Base-by-base conservation (phyloP, 176 grass and related monocot species). In the Rhynchospora tenuis region DNA sequence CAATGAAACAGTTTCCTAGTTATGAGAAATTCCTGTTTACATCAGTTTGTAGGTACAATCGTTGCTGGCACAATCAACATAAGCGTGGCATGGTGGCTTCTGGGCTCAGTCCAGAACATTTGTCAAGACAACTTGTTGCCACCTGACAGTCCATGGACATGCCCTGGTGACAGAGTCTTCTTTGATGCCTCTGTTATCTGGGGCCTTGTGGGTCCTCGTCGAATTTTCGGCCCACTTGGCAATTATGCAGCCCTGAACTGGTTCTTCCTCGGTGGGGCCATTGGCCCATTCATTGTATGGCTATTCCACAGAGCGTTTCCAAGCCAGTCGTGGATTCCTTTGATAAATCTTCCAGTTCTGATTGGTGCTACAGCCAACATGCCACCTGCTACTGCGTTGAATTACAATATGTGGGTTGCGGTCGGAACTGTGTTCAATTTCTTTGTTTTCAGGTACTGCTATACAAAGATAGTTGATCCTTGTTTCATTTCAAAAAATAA, bases 171-270 rank as follows among this genome's bases (percentile, higher is more conserved):
- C 80, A 84, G 84, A 68, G 94, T 97, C 47, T 97, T 97, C 83
- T 97, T 97, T 84, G 90, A 97, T 82, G 94, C 94, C 13, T 97
- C 94, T 0, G 91, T 97, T 55, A 97, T 97, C 86, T 97, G 94
- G 94, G 94, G 94, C 11, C 86, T 97, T 14, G 92, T 97, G 7
- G 94, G 94, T 8, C 94, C 94, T n/a, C 86, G 88, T 62, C 91
- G 92, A 67, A 94, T 97, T 84, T 97, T 97, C 54, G 94, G 94
- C 1, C 86, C 88, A 0, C 84, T 88, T 7, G 94, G 94, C 73
- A 89, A 88, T 87, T 97, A 97, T 52, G 64, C 63, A 7, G 85
- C 90, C 15, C 88, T 92, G 56, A 97, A 97, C 83, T 97, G 91
- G 94, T 92, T 92, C 92, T 97, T 97, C 90, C 29, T 97, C 0